These are phyloP conservation scores for Henckelia pumila DNA, from an alignment of 257 asterid genomes.

Conservation along the genomic window DNA sequence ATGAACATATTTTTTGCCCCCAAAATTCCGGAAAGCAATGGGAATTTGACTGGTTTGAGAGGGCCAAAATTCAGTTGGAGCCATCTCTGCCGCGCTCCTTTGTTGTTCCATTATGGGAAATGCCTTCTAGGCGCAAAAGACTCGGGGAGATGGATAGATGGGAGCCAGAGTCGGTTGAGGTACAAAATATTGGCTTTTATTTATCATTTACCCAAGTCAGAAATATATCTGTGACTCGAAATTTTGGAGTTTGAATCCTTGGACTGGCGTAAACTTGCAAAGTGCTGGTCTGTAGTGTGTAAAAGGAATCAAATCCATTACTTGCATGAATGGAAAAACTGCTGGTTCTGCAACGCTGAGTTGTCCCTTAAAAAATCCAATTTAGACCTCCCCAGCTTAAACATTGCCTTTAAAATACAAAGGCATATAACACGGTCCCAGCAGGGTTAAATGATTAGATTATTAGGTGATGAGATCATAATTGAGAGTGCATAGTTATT, in stretches of 20 bases:
- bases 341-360: neutral
- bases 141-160: slow-evolving; percentile 41
- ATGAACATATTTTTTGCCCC: slow-evolving; percentile 68
- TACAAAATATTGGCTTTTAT: slow-evolving; percentile 31
- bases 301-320: slow-evolving; percentile 1
- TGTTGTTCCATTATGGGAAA: slow-evolving; percentile 85
- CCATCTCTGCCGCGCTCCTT: slow-evolving; percentile 75
- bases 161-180: slow-evolving; percentile 95
- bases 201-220: slow-evolving; percentile 2
- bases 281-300: neutral
- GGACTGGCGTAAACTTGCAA: neutral
- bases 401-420: too few relatives aligned
- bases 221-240: slow-evolving; percentile 15
- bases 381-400: too few relatives aligned
- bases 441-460: too few relatives aligned
- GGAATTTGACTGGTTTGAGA: slow-evolving; percentile 98
- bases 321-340: slow-evolving; percentile 11
- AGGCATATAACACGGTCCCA: too few relatives aligned
- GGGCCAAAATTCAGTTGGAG: slow-evolving; percentile 67
- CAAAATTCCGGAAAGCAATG: slow-evolving; percentile 88
- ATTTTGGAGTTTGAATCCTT: slow-evolving; percentile 15
- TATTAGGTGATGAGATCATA: too few relatives aligned
- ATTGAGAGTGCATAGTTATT: too few relatives aligned
- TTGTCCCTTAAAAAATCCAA: too few relatives aligned
- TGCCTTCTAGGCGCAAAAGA: slow-evolving; percentile 72